These are phyloP conservation scores for Fraxinus albicans DNA, from an alignment of 305 asterid species.

Conservation along the genomic window DNA sequence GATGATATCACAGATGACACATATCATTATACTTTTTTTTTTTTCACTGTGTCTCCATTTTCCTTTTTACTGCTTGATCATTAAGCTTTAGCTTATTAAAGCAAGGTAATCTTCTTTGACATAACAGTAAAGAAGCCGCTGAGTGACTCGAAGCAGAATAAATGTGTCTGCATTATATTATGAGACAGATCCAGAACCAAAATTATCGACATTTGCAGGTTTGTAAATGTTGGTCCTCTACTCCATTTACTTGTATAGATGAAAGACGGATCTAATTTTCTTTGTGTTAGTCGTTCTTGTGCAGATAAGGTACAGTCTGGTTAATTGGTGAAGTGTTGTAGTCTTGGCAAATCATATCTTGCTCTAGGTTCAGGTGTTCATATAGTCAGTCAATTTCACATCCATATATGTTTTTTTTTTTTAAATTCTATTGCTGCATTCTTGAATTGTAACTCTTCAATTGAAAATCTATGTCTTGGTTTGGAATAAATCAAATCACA, in stretches of 20 bases:
- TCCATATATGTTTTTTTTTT: background rate
- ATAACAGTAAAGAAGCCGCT: constrained; percentile 31
- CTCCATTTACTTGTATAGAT: background rate
- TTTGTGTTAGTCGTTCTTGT: background rate
- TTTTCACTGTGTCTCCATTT: background rate
- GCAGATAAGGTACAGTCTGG: background rate
- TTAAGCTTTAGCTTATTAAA: background rate
- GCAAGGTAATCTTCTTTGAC: background rate
- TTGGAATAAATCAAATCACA: background rate
- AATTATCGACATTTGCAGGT: constrained; percentile 8
- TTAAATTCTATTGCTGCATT: background rate
- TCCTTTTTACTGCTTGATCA: constrained; percentile 6
- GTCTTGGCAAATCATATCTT: background rate
- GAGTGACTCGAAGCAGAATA: background rate
- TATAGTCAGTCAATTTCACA: background rate
- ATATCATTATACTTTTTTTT: background rate
- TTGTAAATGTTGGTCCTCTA: background rate
- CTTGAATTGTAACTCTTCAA: background rate
- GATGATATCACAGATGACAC: background rate
- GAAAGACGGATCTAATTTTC: background rate
- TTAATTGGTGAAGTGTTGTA: background rate
- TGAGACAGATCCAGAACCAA: background rate
- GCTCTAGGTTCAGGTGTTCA: background rate
- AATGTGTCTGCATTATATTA: constrained; percentile 14
- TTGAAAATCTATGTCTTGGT: background rate